These are phyloP conservation scores for Nymphaea thermarum DNA, from an alignment of 164 flowering plant species.

Conservation along the genomic window DNA sequence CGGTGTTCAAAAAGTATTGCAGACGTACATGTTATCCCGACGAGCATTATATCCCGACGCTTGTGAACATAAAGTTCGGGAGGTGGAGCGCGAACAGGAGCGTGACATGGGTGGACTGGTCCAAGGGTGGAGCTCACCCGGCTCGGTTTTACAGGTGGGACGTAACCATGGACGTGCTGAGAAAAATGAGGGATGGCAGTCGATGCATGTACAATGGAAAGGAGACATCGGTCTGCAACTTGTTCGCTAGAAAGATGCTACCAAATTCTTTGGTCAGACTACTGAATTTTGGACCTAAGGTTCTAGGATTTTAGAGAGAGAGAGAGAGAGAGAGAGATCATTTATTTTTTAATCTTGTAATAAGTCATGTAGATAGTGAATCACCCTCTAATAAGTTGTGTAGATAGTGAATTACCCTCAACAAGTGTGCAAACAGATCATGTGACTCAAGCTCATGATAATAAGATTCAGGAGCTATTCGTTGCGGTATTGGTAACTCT, in stretches of 20 bases:
- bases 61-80: constrained; percentile 27
- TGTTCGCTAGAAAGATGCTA: constrained; percentile 80
- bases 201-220: constrained; percentile 39
- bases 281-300: constrained; percentile 38
- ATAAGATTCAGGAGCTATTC: too few relatives aligned
- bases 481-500: too few relatives aligned
- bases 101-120: constrained; percentile 75
- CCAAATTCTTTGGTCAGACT: constrained; percentile 41
- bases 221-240: constrained; percentile 29
- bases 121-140: constrained; percentile 65
- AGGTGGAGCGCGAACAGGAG: constrained; percentile 35
- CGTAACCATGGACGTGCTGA: constrained; percentile 38
- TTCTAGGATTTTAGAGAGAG: constrained; percentile 24
- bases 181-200: constrained; percentile 25
- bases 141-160: constrained; percentile 22
- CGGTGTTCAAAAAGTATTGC: constrained; percentile 20
- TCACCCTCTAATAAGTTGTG: neutral
- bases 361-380: neutral
- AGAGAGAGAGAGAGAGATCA: neutral
- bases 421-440: neutral
- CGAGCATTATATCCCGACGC: constrained; percentile 71
- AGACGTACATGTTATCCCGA: constrained; percentile 20
- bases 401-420: neutral
- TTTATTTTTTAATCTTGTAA: neutral
- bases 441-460: too few relatives aligned